These are phyloP conservation scores for Fusarium sp. DNA, from an alignment of 2,329 filamentous ascomycete genomes.

Conservation along the genomic window DNA sequence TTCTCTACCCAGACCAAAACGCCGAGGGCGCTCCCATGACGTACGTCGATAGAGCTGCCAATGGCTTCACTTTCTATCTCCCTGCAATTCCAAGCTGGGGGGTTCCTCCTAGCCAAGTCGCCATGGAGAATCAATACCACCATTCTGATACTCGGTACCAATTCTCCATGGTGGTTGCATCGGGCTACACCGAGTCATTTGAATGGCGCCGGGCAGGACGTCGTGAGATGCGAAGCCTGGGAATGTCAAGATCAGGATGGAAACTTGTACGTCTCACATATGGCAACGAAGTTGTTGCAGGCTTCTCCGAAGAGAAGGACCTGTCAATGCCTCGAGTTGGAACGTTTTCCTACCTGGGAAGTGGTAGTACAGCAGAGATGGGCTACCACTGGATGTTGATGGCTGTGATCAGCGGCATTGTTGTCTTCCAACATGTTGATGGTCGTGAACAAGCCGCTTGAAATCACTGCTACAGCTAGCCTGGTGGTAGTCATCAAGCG, in stretches of 20 bases:
- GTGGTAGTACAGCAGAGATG: slow-evolving; percentile 19
- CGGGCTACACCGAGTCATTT: slow-evolving; percentile 23
- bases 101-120: slow-evolving; percentile 14
- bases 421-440: slow-evolving; percentile 13
- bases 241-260: slow-evolving; percentile 25
- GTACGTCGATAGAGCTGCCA: background rate
- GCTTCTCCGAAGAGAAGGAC: slow-evolving; percentile 19
- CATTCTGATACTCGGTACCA: slow-evolving; percentile 6
- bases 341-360: slow-evolving; percentile 21
- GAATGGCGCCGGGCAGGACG: slow-evolving; percentile 29
- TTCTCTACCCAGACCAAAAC: slow-evolving; percentile 18
- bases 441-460: background rate
- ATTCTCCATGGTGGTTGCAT: slow-evolving; percentile 33
- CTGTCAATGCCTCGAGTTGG: background rate
- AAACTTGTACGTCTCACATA: slow-evolving; percentile 23
- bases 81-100: slow-evolving; percentile 18
- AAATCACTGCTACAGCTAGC: too few species aligned
- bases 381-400: slow-evolving; percentile 36
- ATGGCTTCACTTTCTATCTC: slow-evolving; percentile 27
- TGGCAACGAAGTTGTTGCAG: slow-evolving; percentile 29
- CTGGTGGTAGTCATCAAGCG: too few species aligned
- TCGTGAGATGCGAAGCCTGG: background rate
- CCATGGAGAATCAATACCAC: slow-evolving; percentile 10
- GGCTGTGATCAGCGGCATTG: slow-evolving; percentile 28
- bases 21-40: slow-evolving; percentile 21